These are phyloP conservation scores for Phytophthora quininea DNA, from an alignment of 352 stramenopile genomes.

Conservation along the genomic window DNA sequence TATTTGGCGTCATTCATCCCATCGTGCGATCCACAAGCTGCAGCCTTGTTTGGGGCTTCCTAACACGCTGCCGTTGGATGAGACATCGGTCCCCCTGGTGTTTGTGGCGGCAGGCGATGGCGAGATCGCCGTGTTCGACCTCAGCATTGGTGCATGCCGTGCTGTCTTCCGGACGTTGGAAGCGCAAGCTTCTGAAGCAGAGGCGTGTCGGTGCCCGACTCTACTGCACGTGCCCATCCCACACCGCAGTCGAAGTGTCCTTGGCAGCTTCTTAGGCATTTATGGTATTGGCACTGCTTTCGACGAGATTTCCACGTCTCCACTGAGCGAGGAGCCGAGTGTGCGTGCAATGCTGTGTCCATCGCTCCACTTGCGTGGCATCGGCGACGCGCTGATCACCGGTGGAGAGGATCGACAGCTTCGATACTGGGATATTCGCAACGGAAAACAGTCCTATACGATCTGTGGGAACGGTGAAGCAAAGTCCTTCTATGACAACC, in stretches of 20 bases:
- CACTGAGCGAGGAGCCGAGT: slow-evolving; percentile 76
- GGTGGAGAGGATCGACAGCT: slow-evolving; percentile 95
- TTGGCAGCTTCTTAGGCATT: slow-evolving; percentile 83
- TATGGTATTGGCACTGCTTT: slow-evolving; percentile 82
- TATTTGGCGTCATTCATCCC: slow-evolving; percentile 96
- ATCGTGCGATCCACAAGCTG: slow-evolving; percentile 89
- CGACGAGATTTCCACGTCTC: slow-evolving; percentile 80
- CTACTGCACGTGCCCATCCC: slow-evolving; percentile 80
- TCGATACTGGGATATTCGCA: slow-evolving; percentile 97
- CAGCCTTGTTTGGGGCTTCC: slow-evolving; percentile 84
- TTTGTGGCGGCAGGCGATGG: slow-evolving; percentile 95
- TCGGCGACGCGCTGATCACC: slow-evolving; percentile 90
- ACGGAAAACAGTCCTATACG: slow-evolving; percentile 93
- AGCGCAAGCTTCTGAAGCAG: slow-evolving; percentile 71
- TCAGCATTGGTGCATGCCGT: slow-evolving; percentile 90
- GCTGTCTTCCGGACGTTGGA: slow-evolving; percentile 93
- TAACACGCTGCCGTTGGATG: slow-evolving; percentile 72
- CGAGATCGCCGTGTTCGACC: slow-evolving; percentile 90
- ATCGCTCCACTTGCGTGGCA: slow-evolving; percentile 85
- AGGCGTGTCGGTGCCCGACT: slow-evolving; percentile 76
- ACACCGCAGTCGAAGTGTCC: slow-evolving; percentile 67
- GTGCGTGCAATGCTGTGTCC: slow-evolving; percentile 90
- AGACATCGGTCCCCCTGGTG: slow-evolving; percentile 88
- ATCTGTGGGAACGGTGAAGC: slow-evolving; percentile 88
- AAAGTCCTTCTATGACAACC: slow-evolving; percentile 90